These are phyloP conservation scores for Coemansia sp. DNA, from an alignment of 192 early-diverging fungal genomes.

Conservation along the genomic window DNA sequence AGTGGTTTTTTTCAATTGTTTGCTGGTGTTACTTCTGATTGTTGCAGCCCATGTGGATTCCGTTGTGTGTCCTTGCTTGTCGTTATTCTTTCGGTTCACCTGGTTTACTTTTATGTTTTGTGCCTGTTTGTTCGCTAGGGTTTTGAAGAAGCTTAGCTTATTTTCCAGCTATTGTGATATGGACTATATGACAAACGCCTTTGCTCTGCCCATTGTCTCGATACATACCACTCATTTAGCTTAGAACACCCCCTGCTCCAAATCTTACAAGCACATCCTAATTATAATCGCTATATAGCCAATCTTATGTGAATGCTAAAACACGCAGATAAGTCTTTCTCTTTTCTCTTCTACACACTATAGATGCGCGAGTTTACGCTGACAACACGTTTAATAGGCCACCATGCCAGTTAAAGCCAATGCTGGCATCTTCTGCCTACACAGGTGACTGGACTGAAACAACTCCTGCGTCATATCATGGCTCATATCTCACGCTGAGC, in stretches of 20 bases:
- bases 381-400: conserved; percentile 41
- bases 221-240: too few relatives aligned
- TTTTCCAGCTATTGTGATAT: too few relatives aligned
- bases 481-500: conserved; percentile 35
- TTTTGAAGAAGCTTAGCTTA: too few relatives aligned
- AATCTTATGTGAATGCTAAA: neutral
- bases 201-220: too few relatives aligned
- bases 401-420: conserved; percentile 29
- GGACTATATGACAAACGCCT: too few relatives aligned
- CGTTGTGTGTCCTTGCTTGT: neutral
- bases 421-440: conserved; percentile 20
- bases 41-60: too few relatives aligned
- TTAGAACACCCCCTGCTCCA: too few relatives aligned
- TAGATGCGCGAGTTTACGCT: conserved; percentile 45
- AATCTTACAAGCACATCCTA: too few relatives aligned
- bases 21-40: neutral
- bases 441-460: conserved; percentile 40
- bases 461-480: conserved; percentile 35
- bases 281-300: neutral
- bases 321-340: neutral
- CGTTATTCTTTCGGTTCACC: neutral
- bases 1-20: conserved; percentile 1
- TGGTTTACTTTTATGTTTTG: conserved; percentile 4
- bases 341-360: conserved; percentile 1
- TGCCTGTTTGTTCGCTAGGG: too few relatives aligned